These are phyloP conservation scores for Aspergillus steynii DNA, from an alignment of 495 filamentous ascomycete species.

Conservation along the genomic window DNA sequence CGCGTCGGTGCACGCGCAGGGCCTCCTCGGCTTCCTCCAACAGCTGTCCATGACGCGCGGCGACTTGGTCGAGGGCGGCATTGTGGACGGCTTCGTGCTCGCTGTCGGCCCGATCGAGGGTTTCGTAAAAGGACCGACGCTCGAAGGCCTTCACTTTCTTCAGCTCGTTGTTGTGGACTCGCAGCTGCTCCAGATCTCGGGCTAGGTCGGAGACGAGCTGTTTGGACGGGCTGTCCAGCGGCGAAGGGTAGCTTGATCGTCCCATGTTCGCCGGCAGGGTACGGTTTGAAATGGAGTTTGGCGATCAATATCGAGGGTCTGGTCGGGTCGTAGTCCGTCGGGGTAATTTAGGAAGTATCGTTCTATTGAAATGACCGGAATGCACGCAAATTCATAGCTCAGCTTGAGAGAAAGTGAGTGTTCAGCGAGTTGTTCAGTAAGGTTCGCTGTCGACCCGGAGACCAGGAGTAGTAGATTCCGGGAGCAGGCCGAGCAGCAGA, in stretches of 20 bases:
- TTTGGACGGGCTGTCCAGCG: conserved; percentile 48
- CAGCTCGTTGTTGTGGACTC: conserved; percentile 39
- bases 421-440: too few relatives aligned
- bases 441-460: too few relatives aligned
- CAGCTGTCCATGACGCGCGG: conserved; percentile 62
- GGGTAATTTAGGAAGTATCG: too few relatives aligned
- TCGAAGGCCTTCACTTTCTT: conserved; percentile 47
- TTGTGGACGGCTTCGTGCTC: conserved; percentile 51
- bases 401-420: too few relatives aligned
- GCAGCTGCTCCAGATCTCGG: conserved; percentile 39
- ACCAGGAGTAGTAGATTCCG: too few relatives aligned
- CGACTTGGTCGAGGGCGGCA: conserved; percentile 62
- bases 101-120: conserved; percentile 45
- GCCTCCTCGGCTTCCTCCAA: conserved; percentile 57
- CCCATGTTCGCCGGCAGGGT: conserved; percentile 24
- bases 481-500: too few relatives aligned
- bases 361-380: too few relatives aligned
- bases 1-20: conserved; percentile 34
- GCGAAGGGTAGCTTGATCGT: conserved; percentile 25
- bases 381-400: too few relatives aligned
- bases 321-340: too few relatives aligned
- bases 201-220: conserved; percentile 51
- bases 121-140: conserved; percentile 45
- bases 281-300: conserved; percentile 1
- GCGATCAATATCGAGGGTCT: not conserved